phyloP scores from a whole-genome alignment of 1,284 basidiomycete genomes.

The Farysia itapuensis region DNA sequence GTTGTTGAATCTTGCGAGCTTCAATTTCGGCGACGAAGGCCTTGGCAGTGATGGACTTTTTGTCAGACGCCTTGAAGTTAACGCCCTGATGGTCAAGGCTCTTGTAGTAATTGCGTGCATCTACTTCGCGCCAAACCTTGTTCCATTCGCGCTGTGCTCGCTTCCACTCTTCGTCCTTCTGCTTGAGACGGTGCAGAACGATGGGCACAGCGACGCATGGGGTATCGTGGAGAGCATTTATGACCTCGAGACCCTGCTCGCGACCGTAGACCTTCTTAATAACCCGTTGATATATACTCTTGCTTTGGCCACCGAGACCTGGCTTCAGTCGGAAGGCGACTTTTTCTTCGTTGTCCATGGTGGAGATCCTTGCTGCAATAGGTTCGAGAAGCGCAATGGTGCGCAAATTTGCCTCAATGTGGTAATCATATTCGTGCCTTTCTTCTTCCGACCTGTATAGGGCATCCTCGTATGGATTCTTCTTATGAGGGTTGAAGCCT shows the following conservation, averaged over 20 bases:
- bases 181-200: conserved; percentile 83
- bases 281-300: conserved; percentile 86
- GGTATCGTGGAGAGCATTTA: conserved; percentile 87
- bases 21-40: conserved; percentile 88
- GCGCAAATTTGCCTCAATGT: conserved; percentile 86
- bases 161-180: conserved; percentile 97
- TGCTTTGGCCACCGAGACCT: conserved; percentile 84
- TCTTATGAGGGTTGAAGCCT: conserved; percentile 91
- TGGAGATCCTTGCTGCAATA: conserved; percentile 78
- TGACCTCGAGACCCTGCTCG: conserved; percentile 77
- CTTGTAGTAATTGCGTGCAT: conserved; percentile 89
- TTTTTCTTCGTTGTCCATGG: conserved; percentile 87
- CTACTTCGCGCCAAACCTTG: conserved; percentile 94
- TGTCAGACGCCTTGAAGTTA: conserved; percentile 91
- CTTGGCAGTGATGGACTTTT: conserved; percentile 90
- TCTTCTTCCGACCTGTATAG: conserved; percentile 97
- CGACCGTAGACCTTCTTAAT: conserved; percentile 95
- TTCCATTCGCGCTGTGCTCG: conserved; percentile 93
- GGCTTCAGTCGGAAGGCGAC: conserved; percentile 79
- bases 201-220: conserved; percentile 89
- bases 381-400: conserved; percentile 93
- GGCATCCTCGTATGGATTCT: conserved; percentile 94
- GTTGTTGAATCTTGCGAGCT: conserved; percentile 73
- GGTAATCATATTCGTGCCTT: conserved; percentile 96
- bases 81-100: conserved; percentile 93